A percentile compares a stretch with the other conserved stretches of the same genome.
Evolutionary conservation across 208 protist genomes (phyloP).

Genomic region (Trichomonas tenax): DNA sequence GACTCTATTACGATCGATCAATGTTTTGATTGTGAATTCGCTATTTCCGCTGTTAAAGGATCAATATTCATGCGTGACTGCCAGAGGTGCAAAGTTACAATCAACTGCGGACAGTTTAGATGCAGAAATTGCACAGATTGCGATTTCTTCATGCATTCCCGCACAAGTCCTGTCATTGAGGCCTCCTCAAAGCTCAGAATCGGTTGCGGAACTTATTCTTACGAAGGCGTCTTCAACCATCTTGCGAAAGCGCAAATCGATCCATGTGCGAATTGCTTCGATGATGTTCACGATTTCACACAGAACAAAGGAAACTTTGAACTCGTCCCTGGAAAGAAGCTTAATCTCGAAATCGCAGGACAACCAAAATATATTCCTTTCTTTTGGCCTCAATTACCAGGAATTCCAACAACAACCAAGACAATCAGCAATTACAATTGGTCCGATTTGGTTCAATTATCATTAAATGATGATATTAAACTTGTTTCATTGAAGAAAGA

Average conservation of each 20-base stretch:
- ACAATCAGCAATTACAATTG: background rate
- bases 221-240: background rate
- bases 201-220: background rate
- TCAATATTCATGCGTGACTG: conserved; percentile 3
- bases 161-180: background rate
- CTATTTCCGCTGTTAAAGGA: background rate
- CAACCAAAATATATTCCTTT: background rate
- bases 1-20: background rate
- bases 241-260: background rate
- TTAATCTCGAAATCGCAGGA: background rate
- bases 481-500: background rate
- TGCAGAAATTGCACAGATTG: background rate
- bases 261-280: background rate
- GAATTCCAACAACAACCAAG: background rate
- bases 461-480: background rate
- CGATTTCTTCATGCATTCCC: background rate
- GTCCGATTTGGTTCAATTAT: background rate
- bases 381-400: background rate
- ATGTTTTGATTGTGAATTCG: background rate
- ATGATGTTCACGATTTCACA: background rate
- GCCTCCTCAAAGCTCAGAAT: background rate
- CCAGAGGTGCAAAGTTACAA: background rate
- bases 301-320: background rate
- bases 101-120: background rate
- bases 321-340: background rate